These are phyloP conservation scores for Dipodascus albidus DNA, from an alignment of 805 yeast species.

Conservation along the genomic window DNA sequence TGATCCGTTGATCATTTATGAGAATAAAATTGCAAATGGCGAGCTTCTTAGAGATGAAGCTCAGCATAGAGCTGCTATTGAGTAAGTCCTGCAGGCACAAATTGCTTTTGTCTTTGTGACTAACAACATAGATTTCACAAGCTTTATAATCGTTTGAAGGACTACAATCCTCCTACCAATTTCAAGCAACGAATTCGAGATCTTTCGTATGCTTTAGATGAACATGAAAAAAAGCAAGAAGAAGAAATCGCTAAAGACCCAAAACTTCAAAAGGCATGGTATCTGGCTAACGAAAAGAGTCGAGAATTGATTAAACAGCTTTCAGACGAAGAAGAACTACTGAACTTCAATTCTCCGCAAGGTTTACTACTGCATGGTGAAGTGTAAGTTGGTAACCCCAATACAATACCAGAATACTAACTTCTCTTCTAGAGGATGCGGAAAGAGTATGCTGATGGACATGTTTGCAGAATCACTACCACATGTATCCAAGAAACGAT, in stretches of 20 bases:
- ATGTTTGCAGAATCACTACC: conserved; percentile 59
- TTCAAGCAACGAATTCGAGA: conserved; percentile 33
- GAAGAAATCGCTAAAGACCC: conserved; percentile 5
- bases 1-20: conserved; percentile 52
- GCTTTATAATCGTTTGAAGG: conserved; percentile 43
- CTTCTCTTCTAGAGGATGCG: conserved; percentile 37
- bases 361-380: conserved; percentile 44
- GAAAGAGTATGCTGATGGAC: conserved; percentile 65
- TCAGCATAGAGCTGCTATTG: conserved; percentile 53
- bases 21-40: conserved; percentile 40
- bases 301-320: conserved; percentile 37
- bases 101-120: no score
- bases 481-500: conserved; percentile 48
- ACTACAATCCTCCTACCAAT: conserved; percentile 46
- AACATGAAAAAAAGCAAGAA: conserved; percentile 23
- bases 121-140: conserved; percentile 35
- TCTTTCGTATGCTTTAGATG: conserved; percentile 20
- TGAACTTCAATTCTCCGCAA: conserved; percentile 45
- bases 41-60: conserved; percentile 40
- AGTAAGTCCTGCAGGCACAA: no score
- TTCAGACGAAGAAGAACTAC: conserved; percentile 50
- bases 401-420: not conserved
- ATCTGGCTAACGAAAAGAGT: conserved; percentile 12
- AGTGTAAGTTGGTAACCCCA: conserved; percentile 10
- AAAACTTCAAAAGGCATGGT: conserved; percentile 11